A percentile compares a stretch with the other conserved stretches of the same genome.
Evolutionary conservation across 2,329 filamentous ascomycete species (phyloP).

Genomic region (Huntiella abstrusa): DNA sequence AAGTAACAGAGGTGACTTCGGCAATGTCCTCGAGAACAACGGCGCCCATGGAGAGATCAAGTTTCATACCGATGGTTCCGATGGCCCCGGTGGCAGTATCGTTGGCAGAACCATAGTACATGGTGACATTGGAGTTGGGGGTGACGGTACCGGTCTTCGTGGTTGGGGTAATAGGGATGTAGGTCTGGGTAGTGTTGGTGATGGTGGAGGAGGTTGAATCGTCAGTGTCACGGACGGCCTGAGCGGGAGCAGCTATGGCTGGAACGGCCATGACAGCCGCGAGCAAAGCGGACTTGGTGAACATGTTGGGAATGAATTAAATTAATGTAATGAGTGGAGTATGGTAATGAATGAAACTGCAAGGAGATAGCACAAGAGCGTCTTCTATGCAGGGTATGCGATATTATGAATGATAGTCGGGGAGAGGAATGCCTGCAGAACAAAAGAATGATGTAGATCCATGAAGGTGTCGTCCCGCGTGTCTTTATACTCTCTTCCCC

Average conservation of each 20-base stretch:
- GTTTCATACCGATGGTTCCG: constrained; percentile 14
- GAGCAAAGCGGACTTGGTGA: not conserved
- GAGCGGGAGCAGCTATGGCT: not conserved
- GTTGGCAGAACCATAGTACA: constrained; percentile 12
- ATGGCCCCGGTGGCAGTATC: not conserved
- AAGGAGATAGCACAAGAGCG: too few relatives aligned
- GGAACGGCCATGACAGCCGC: not conserved
- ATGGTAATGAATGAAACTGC: too few relatives aligned
- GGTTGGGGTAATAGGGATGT: constrained; percentile 8
- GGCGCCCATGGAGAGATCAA: constrained; percentile 13
- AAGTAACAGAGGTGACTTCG: constrained; percentile 12
- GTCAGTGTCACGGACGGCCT: not conserved
- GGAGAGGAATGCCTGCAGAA: too few relatives aligned
- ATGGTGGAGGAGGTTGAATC: not conserved
- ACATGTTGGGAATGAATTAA: not conserved
- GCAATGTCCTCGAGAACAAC: constrained; percentile 14
- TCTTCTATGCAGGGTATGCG: too few relatives aligned
- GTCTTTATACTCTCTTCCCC: too few relatives aligned
- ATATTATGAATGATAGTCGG: too few relatives aligned
- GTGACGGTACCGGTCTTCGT: constrained; percentile 9
- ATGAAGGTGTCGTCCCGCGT: too few relatives aligned
- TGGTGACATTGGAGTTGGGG: constrained; percentile 1
- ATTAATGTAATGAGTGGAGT: too few relatives aligned
- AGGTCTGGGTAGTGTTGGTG: constrained; percentile 5
- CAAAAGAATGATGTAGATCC: too few relatives aligned